These are phyloP conservation scores for Cryptosporidium bovis DNA, from an alignment of 169 alveolate genomes.

Conservation along the genomic window DNA sequence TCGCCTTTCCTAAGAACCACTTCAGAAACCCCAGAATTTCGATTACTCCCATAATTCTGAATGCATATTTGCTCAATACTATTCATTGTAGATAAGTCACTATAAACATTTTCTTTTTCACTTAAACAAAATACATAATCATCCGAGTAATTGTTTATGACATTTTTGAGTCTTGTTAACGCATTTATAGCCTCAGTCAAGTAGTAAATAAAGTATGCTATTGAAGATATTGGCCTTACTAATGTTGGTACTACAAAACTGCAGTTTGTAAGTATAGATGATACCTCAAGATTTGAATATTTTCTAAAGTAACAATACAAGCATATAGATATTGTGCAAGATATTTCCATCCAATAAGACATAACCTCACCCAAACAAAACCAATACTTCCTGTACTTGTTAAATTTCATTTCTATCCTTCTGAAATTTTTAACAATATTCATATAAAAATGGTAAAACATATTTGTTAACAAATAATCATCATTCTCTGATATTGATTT, in stretches of 20 bases:
- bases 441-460: not conserved
- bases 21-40: slow-evolving; percentile 1
- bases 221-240: slow-evolving; percentile 44
- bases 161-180: slow-evolving; percentile 8
- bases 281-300: not conserved
- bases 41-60: not conserved
- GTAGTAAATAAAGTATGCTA: slow-evolving; percentile 56
- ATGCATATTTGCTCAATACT: slow-evolving; percentile 19
- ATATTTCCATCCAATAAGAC: slow-evolving; percentile 55
- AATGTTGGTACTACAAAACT: slow-evolving; percentile 37
- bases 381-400: slow-evolving; percentile 55
- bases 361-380: slow-evolving; percentile 45
- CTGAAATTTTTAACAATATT: slow-evolving; percentile 21
- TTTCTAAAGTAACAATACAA: slow-evolving; percentile 20
- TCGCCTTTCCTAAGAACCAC: slow-evolving; percentile 6
- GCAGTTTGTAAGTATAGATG: slow-evolving; percentile 28
- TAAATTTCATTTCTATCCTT: slow-evolving; percentile 47
- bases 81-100: not conserved
- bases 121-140: not conserved
- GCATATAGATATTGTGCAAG: slow-evolving; percentile 32
- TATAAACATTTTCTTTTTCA: not conserved
- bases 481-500: slow-evolving; percentile 16
- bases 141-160: not conserved
- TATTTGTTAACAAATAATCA: slow-evolving; percentile 38
- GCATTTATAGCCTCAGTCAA: slow-evolving; percentile 56